Evolutionary conservation across 805 yeast genomes (phyloP), one percentile per base, ranked within the genome.

Genomic region (Metschnikowia lochheadii): DNA sequence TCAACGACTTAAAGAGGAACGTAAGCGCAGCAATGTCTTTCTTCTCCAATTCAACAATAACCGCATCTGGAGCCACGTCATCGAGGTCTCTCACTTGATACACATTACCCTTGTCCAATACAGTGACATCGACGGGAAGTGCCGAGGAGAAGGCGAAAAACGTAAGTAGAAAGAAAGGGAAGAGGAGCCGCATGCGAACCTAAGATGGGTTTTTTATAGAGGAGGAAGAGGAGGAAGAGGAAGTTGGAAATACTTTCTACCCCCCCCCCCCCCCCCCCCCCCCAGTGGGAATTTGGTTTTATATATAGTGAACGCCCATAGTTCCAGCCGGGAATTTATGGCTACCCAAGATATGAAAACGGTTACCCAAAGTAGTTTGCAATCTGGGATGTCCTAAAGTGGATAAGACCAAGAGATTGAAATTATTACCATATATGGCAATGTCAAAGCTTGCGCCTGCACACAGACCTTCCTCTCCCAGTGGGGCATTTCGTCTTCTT

Each of bases 1-100:
- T 58, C 47, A 65, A 54, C 2, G 53, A 49, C 15, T 54, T 53
- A 46, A 65, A 62, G 23, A 65, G 58, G 2, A 49, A 31, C 2
- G 69, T 65, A 32, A 66, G 59, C 18, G 62, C 52, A 5, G 59
- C 54, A 39, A 56, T 52, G 31, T 56, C 60, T 49, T 50, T 53
- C 42, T 55, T 58, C 3, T 50, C 49, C 44, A 49, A 40, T 33
- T 44, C 45, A 3, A 49, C 49, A 10, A 40, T 15, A 10, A 40
- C 51, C 13, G 37, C 33, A 11, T 40, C 32, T 3, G 45, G 40
- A 3, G 40, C 26, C 31, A 40, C 46, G 3, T 43, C 48, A 32
- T 29, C 18, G 6, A 44, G n/a, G 20, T 53, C 50, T 11, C 52
- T 8, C 2, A 53, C 40, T 20, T 43, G 33, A 17, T 46, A 51